Conservation (phyloP, 1,284 basidiomycete genomes). For the Coniophora puteana region DNA sequence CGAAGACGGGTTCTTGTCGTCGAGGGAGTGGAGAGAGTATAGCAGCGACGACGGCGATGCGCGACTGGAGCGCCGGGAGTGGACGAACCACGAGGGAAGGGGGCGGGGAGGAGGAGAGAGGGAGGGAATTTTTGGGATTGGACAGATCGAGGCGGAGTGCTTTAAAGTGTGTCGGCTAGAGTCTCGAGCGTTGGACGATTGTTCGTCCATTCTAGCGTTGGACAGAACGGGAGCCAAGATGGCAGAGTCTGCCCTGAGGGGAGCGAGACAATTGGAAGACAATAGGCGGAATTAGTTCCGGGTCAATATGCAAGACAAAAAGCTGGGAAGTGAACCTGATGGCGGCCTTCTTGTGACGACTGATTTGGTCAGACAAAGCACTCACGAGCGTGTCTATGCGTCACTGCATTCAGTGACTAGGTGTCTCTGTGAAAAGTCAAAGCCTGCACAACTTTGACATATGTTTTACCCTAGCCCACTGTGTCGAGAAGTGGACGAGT, state of each 20-base stretch:
- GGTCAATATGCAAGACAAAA: conserved; percentile 25
- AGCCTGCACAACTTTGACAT: too few species aligned
- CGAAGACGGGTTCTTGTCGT: conserved; percentile 16
- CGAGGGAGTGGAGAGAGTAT: conserved; percentile 10
- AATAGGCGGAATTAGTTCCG: conserved; percentile 29
- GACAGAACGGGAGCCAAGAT: conserved; percentile 13
- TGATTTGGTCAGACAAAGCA: too few species aligned
- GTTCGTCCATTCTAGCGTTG: conserved; percentile 10
- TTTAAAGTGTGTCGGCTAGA: too few species aligned
- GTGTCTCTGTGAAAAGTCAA: too few species aligned
- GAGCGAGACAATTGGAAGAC: conserved; percentile 15
- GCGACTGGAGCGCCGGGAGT: conserved; percentile 8
- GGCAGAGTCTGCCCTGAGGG: conserved; percentile 14
- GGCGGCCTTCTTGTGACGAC: conserved; percentile 8
- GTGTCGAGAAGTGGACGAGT: too few species aligned
- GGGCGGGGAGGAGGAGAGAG: conserved; percentile 6
- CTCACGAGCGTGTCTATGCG: not conserved
- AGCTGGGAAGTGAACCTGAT: conserved; percentile 19
- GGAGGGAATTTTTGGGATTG: conserved; percentile 26
- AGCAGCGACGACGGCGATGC: conserved; percentile 5
- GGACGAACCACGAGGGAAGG: not conserved
- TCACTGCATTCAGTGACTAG: too few species aligned
- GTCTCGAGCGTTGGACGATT: too few species aligned
- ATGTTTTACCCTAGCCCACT: too few species aligned
- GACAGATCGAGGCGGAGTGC: conserved; percentile 6